These are phyloP conservation scores for Sparassis latifolia DNA, from an alignment of 1,284 basidiomycete species.

Conservation along the genomic window DNA sequence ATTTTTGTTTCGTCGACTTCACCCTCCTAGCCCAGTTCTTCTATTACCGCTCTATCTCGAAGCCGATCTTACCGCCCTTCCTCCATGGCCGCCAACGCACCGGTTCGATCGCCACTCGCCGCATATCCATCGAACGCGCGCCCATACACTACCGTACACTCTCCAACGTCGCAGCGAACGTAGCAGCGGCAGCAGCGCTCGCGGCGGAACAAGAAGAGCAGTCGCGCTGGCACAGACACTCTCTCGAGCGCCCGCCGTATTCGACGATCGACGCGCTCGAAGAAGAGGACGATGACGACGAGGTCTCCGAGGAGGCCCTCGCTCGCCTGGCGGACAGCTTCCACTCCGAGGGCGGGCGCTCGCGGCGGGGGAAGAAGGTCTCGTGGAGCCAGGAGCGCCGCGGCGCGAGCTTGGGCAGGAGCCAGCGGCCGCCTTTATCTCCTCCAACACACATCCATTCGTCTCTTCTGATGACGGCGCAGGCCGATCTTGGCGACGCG, in stretches of 20 bases:
- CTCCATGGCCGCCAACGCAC: constrained; percentile 38
- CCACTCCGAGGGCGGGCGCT: constrained; percentile 56
- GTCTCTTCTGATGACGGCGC: constrained; percentile 26
- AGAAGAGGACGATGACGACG: constrained; percentile 34
- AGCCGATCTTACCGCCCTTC: constrained; percentile 29
- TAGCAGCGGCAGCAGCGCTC: constrained; percentile 59
- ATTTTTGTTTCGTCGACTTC: constrained; percentile 80
- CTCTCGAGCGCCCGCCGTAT: constrained; percentile 13
- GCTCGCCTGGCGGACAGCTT: constrained; percentile 61
- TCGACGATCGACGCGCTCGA: constrained; percentile 14
- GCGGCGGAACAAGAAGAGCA: constrained; percentile 51
- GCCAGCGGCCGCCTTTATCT: constrained; percentile 15
- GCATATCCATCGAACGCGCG: constrained; percentile 41
- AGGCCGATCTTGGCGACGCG: constrained; percentile 15
- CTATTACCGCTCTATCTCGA: constrained; percentile 49
- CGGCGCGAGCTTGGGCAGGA: constrained; percentile 34
- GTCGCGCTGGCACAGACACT: constrained; percentile 20
- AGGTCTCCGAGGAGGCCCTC: constrained; percentile 43
- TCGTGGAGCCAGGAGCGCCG: constrained; percentile 61
- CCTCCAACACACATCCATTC: constrained; percentile 23
- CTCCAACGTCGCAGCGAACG: constrained; percentile 59
- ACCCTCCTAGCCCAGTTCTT: constrained; percentile 72
- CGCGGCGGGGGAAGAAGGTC: constrained; percentile 43
- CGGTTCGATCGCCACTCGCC: constrained; percentile 33
- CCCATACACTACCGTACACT: constrained; percentile 61